Conservation (phyloP, 257 asterid species). For the Scutellaria galericulata region DNA sequence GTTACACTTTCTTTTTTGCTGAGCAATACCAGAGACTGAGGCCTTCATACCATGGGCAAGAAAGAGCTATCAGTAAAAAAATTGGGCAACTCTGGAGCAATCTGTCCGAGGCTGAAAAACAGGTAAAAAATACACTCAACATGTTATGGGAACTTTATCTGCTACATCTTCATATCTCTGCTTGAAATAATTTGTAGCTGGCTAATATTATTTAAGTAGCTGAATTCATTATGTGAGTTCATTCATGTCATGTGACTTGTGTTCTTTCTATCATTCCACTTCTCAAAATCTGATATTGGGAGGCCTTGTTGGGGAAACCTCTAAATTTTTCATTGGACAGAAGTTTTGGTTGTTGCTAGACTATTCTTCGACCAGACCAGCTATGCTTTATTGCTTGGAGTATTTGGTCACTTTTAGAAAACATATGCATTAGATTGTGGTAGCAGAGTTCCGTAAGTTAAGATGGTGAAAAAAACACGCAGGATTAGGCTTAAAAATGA, state of each 20-base stretch:
- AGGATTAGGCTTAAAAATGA: background rate
- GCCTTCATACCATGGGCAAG: constrained; percentile 86
- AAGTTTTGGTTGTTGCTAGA: background rate
- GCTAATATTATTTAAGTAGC: background rate
- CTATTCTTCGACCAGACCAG: background rate
- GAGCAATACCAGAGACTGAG: constrained; percentile 81
- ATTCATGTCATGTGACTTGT: background rate
- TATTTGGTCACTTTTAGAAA: background rate
- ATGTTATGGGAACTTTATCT: background rate
- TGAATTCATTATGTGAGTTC: constrained; percentile 5
- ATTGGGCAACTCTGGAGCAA: constrained; percentile 85
- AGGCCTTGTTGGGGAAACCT: constrained; percentile 16
- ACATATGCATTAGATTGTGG: background rate
- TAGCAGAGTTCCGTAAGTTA: background rate
- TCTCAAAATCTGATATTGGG: background rate
- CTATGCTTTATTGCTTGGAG: background rate
- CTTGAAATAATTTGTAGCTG: background rate
- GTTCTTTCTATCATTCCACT: background rate
- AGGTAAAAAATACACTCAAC: constrained; percentile 46
- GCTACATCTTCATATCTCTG: background rate
- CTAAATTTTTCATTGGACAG: background rate
- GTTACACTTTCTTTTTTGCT: constrained; percentile 88
- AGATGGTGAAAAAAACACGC: background rate
- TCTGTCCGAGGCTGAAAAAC: constrained; percentile 79
- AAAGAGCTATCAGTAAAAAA: constrained; percentile 76